Base-by-base conservation (phyloP, 345 rosid genomes). In the Ceriops decandra region DNA sequence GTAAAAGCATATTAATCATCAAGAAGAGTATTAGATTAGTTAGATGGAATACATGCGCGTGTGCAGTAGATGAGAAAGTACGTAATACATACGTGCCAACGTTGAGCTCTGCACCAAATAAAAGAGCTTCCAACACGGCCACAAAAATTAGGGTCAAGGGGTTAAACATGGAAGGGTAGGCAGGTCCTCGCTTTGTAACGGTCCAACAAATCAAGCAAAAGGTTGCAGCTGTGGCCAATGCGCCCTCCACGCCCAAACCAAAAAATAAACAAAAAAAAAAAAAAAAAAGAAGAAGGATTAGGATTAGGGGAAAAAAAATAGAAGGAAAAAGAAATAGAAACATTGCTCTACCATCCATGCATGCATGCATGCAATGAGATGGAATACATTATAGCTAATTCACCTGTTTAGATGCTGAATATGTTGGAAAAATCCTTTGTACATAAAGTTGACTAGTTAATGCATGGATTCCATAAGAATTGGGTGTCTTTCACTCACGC, bases 141-240 rank as follows among this genome's bases (percentile, higher is more conserved):
- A 82, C 76, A 52, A 86, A 83, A 22, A 83, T 69, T 2, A 83
- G 72, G 3, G 80, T 46, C 52, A 86, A 58, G 0, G 87, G 90
- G 27, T 82, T 83, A 73, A 86, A 86, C 87, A 85, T 86, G 0
- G 90, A 33, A 7, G 87, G 84, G 62, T 78, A 86, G 60, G 82
- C 76, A 5, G 86, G 90, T 24, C 87, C 90, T 61, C 78, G 76
- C 30, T 60, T 78, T 16, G 77, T 32, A n/a, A 83, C 64, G 19
- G 67, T 78, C 79, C 76, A 76, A 0, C 74, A 17, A n/a, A 84
- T 51, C 27, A 80, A 53, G 68, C 80, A 76, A 28, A 82, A 83
- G n/a, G 79, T 68, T 19, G 83, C 74, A 0, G 85, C 85, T 0
- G 85, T 75, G 4, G 79, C 72, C 10, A 85, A 16, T 54, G 79